Evolutionary conservation across 352 stramenopile species (phyloP), one percentile per base, ranked within the genome.

Genomic region (Phytophthora ramorum): DNA sequence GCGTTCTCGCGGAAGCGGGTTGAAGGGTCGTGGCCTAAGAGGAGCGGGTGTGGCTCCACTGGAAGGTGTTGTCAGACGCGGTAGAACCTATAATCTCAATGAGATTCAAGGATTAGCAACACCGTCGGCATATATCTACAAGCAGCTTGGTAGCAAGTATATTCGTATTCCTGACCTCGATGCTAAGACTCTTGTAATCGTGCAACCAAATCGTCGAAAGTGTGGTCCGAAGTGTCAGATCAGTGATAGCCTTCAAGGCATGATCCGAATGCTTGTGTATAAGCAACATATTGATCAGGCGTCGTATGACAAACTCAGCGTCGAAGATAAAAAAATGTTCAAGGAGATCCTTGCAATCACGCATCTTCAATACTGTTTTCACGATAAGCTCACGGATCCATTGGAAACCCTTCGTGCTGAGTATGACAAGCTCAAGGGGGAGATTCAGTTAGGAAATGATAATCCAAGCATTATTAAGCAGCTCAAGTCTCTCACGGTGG

Each of bases 61-160:
- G 0, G 58, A 58, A 59, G 58, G 58, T 4, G 58, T 46, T n/a
- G 55, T 63, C 1, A 14, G 20, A 2, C 58, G 20, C 5, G 28
- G 43, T 19, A 43, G 48, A 52, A 57, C 60, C 0, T 69, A 69
- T 13, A 69, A 66, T 24, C 30, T 66, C 3, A 66, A 66, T 20
- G 40, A 60, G 3, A 60, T 66, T 35, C 58, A 66, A 20, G 58
- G 32, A 7, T 47, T 51, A 20, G 58, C 48, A 3, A 66, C 58
- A 19, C 58, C 58, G 20, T 16, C 0, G 0, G 58, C 58, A 0
- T 66, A 54, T 19, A 24, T 40, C 7, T 62, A 62, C 41, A 19
- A 20, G 0, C n/a, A 62, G 54, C 13, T 62, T 7, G 54, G 54
- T 3, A 35, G 8, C 57, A n/a, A n/a, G n/a, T n/a, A n/a, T n/a